Evolutionary conservation across 805 yeast species (phyloP).

Genomic region (Isabelozyma heimii): DNA sequence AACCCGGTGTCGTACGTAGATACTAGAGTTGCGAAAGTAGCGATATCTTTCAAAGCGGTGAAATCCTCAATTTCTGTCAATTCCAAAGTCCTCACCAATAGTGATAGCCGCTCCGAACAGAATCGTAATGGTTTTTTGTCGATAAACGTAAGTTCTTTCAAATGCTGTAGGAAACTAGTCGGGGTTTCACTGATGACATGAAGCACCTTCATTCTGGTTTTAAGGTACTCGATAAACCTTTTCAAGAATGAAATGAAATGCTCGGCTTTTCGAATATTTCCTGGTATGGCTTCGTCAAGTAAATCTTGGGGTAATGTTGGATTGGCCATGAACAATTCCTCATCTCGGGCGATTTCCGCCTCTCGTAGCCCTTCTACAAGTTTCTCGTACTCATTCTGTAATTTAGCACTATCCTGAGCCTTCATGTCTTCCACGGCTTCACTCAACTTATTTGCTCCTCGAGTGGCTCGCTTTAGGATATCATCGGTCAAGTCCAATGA

Average conservation of each 20-base stretch:
- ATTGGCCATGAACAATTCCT: constrained; percentile 75
- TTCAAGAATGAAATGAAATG: constrained; percentile 93
- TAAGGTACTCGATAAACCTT: constrained; percentile 88
- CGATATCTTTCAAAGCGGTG: constrained; percentile 89
- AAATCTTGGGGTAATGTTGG: constrained; percentile 87
- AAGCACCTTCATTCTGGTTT: constrained; percentile 95
- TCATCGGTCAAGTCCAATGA: constrained; percentile 92
- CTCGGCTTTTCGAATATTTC: constrained; percentile 94
- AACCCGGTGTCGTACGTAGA: constrained; percentile 95
- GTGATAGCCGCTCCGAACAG: constrained; percentile 86
- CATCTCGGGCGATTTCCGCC: constrained; percentile 61
- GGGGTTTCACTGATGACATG: constrained; percentile 99
- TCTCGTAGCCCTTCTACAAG: constrained; percentile 87
- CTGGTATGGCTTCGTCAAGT: constrained; percentile 91
- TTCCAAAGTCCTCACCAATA: constrained; percentile 86
- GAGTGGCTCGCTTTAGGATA: constrained; percentile 76
- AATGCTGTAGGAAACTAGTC: constrained; percentile 83
- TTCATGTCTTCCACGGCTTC: constrained; percentile 83
- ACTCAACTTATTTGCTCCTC: constrained; percentile 80
- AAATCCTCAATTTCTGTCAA: constrained; percentile 87
- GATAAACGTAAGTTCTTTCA: constrained; percentile 89
- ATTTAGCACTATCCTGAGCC: constrained; percentile 72
- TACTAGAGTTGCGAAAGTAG: constrained; percentile 93
- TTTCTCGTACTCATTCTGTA: constrained; percentile 88
- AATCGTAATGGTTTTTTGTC: constrained; percentile 89